Evolutionary conservation across 345 rosid species (phyloP), one percentile per base, ranked within the genome.

Genomic region (Syzygium jambos): DNA sequence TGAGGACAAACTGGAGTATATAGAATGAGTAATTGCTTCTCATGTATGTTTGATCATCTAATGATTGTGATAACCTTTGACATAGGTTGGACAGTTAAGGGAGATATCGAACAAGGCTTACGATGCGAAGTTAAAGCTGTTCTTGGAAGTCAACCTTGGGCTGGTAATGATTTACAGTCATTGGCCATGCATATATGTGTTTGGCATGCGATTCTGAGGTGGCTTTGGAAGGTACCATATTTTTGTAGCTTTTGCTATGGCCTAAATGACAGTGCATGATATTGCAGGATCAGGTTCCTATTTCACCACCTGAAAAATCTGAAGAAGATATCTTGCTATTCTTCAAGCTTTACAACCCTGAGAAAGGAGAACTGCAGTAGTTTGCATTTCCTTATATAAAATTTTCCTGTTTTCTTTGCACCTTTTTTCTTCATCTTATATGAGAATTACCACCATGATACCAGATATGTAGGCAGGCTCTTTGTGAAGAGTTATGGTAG

Each of bases 1-100:
- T 73, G 82, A 38, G 82, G 49, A 73, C 43, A 2, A 34, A 73
- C 23, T 19, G 14, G 27, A 73, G 82, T 38, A 34, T 73, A 1
- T 21, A 38, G 49, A 73, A 19, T 73, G 82, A 1, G 23, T 38
- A 19, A 38, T 38, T 73, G 82, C 49, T 73, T 73, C 49, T 73
- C 8, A 0, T 73, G 2, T 38, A 73, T 73, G 10, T 38, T 34
- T 19, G 49, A 19, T 73, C 46, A 38, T 73, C 57, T 84, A 84
- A 84, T 30, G 51, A 65, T 41, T 51, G 68, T 27, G 43, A 22
- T 56, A n/a, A 23, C 43, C 51, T 53, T 30, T 22, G 38, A 22
- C 87, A 30, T 65, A 93, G 94, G 93, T 93, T 91, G 94, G 93
- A 84, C 92, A 90, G 84, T 86, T 93, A 87, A 93, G 89, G 83